Base-by-base conservation (phyloP, 23 red algal genomes). In the Pyropia haitanensis region DNA sequence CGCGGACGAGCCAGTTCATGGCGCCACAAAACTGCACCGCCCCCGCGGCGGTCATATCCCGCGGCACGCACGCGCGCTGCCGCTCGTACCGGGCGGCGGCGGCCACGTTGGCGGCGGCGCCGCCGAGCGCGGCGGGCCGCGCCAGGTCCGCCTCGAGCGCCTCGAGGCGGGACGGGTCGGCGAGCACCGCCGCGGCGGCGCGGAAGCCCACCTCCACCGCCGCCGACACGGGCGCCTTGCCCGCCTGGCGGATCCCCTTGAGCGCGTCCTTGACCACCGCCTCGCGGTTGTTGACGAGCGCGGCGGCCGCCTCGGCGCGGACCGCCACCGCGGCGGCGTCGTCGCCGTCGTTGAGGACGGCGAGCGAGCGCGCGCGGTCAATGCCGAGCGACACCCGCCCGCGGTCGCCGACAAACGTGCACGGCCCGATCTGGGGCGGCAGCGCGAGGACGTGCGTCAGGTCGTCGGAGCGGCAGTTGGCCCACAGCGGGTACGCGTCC, bases 381-480 rank as follows among this genome's bases (percentile, higher is more conserved):
- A 90, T 64, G 9, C 24, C 29, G 8, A 61, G 14, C 4, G 71
- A 77, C 2, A 90, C 18, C 10, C 50, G n/a, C 18, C 30, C 27
- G 13, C 72, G 63, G 14, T 49, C 66, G 1, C 44, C 10, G 22
- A 57, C 44, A 59, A 82, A 83, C 14, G 53, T 50, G 20, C 70
- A 76, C 5, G 74, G 80, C 18, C 90, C 90, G 14, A 95, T 80
- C 52, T 95, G 90, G 2, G 90, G 90, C 1, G 90, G 90, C 17
- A 95, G 68, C 20, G 76, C 78, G n/a, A 73, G 58, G 12, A 95
- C 79, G 58, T 82, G 86, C 14, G 86, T 82, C 81, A 65, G 70
- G 56, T 87, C 81, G 31, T 87, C 81, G 62, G 70, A 69, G 64
- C 71, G 81, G 14, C 56, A 57, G 26, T 82, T 73, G 14, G 64